Evolutionary conservation across 2,329 filamentous ascomycete species (phyloP).

Genomic region (Alternaria sp.): DNA sequence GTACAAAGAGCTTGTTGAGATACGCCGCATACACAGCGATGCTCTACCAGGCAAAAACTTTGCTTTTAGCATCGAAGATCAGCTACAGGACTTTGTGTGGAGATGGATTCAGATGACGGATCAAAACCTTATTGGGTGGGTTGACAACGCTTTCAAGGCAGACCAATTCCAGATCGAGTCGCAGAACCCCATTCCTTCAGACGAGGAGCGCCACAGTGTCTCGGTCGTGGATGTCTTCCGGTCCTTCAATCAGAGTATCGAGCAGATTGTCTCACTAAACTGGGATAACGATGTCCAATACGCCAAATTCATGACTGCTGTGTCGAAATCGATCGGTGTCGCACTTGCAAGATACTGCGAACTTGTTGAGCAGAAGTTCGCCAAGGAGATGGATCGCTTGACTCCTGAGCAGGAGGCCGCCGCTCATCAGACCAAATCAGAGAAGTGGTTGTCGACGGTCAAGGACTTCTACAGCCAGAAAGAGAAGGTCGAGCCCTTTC

Average conservation of each 20-base stretch:
- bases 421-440: conserved; percentile 79
- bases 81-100: conserved; percentile 93
- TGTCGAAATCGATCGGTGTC: conserved; percentile 82
- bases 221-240: conserved; percentile 94
- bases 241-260: conserved; percentile 89
- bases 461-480: conserved; percentile 92
- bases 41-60: conserved; percentile 76
- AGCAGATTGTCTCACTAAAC: conserved; percentile 82
- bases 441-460: conserved; percentile 90
- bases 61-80: conserved; percentile 83
- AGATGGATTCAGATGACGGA: conserved; percentile 89
- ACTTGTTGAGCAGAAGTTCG: conserved; percentile 82
- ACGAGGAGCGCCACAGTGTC: conserved; percentile 88
- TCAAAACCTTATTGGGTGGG: conserved; percentile 77
- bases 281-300: conserved; percentile 96
- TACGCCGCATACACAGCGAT: conserved; percentile 79
- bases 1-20: conserved; percentile 85
- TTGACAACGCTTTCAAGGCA: conserved; percentile 89
- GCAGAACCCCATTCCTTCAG: conserved; percentile 68
- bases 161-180: conserved; percentile 82
- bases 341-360: conserved; percentile 92
- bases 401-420: conserved; percentile 86
- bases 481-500: conserved; percentile 94
- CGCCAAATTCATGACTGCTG: conserved; percentile 94
- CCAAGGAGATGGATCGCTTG: conserved; percentile 89